These are phyloP conservation scores for Phytophthora parvispora DNA, from an alignment of 352 stramenopile species.

Conservation along the genomic window DNA sequence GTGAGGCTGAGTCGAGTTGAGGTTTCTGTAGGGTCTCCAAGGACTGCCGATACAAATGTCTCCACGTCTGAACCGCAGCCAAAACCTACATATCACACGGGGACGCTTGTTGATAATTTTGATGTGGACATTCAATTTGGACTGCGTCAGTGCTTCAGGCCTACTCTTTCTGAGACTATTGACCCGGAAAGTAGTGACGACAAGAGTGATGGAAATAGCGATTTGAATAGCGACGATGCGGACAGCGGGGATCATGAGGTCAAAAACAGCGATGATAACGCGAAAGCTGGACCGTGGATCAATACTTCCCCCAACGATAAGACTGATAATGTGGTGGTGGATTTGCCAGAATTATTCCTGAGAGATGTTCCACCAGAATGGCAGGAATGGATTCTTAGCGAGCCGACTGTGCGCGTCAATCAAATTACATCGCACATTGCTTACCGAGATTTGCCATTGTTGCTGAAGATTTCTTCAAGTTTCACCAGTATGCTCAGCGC, in stretches of 20 bases:
- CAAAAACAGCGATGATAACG: slow-evolving; percentile 14
- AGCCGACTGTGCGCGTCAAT: slow-evolving; percentile 54
- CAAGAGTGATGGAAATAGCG: slow-evolving; percentile 24
- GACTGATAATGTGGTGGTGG: not conserved
- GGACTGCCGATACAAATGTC: slow-evolving; percentile 1
- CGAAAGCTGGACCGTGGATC: slow-evolving; percentile 22
- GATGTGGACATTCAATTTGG: slow-evolving; percentile 40
- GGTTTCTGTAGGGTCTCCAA: slow-evolving; percentile 45
- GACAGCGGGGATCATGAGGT: slow-evolving; percentile 6
- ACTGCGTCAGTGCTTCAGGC: slow-evolving; percentile 41
- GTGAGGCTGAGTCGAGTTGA: slow-evolving; percentile 45
- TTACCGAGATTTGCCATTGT: slow-evolving; percentile 77
- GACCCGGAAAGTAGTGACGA: slow-evolving; percentile 32
- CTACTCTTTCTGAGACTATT: slow-evolving; percentile 15
- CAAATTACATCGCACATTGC: slow-evolving; percentile 67
- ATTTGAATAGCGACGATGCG: slow-evolving; percentile 17
- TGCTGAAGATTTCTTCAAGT: slow-evolving; percentile 63
- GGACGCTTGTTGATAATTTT: slow-evolving; percentile 63
- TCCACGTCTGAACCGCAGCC: slow-evolving; percentile 8
- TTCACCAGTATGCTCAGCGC: slow-evolving; percentile 46
- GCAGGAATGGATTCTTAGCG: slow-evolving; percentile 57
- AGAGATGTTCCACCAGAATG: slow-evolving; percentile 46
- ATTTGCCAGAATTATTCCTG: slow-evolving; percentile 40
- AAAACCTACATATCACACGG: slow-evolving; percentile 38
- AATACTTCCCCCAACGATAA: slow-evolving; percentile 8